Evolutionary conservation across 202 grass and related monocot species (phyloP).

Genomic region (Tripidium arundinaceum): DNA sequence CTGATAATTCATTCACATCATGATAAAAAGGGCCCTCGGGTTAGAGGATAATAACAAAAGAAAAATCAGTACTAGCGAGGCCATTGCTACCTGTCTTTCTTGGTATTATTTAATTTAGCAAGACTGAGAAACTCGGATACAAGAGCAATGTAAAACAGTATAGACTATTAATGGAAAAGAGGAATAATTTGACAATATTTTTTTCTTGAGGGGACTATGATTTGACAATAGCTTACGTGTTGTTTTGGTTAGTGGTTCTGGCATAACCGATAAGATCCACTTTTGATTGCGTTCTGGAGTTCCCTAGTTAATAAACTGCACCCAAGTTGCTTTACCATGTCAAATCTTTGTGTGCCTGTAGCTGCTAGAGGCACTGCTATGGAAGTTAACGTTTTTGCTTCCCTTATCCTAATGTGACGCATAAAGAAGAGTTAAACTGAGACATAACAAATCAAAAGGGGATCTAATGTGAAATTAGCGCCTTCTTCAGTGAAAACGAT

Average conservation of each 20-base stretch:
- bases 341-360: not conserved
- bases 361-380: not conserved
- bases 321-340: not conserved
- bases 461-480: not conserved
- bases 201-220: not conserved
- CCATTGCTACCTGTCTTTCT: not conserved
- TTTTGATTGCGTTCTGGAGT: conserved; percentile 6
- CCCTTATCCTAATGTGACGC: not conserved
- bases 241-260: not conserved
- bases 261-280: conserved; percentile 1
- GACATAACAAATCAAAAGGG: not conserved
- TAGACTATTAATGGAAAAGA: not conserved
- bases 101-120: not conserved
- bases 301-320: not conserved
- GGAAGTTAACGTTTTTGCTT: not conserved
- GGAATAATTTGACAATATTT: conserved; percentile 1
- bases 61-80: not conserved
- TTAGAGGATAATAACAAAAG: not conserved
- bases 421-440: conserved; percentile 8
- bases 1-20: not conserved
- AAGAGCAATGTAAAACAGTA: not conserved
- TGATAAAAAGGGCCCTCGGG: not conserved
- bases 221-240: not conserved
- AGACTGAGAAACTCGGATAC: not conserved
- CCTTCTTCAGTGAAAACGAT: not conserved